These are phyloP conservation scores for Dicorynia guianensis DNA, from an alignment of 306 rosid genomes.

Conservation along the genomic window DNA sequence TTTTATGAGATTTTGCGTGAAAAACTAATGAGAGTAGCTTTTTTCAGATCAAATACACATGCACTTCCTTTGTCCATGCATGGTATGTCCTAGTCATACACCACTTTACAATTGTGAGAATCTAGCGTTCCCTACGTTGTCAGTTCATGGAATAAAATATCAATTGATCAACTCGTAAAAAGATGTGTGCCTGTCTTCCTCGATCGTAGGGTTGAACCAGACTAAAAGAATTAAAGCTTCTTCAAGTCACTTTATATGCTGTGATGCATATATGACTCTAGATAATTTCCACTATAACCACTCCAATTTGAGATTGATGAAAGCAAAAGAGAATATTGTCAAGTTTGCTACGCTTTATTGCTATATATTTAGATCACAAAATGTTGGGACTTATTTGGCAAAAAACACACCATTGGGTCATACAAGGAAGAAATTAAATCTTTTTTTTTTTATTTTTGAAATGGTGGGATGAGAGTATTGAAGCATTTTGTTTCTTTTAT, in stretches of 20 bases:
- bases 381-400: neutral
- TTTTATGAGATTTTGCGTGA: too few species aligned
- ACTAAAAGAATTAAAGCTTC: neutral
- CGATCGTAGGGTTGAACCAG: neutral
- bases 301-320: neutral
- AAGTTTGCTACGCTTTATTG: neutral
- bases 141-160: neutral
- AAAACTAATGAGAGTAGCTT: too few species aligned
- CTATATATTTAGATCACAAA: neutral
- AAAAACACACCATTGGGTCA: neutral
- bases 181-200: neutral
- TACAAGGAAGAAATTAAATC: too few species aligned
- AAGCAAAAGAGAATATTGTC: neutral
- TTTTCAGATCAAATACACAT: too few species aligned
- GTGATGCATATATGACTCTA: neutral
- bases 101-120: neutral
- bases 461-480: neutral
- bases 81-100: slow-evolving; percentile 4
- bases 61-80: too few species aligned
- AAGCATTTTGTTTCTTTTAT: too few species aligned
- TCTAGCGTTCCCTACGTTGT: neutral
- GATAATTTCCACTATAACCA: neutral
- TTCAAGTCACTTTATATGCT: slow-evolving; percentile 15
- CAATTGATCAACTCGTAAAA: neutral
- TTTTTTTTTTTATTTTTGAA: too few species aligned